Conservation (phyloP, 108 stramenopile genomes). For the Skeletonema potamos region DNA sequence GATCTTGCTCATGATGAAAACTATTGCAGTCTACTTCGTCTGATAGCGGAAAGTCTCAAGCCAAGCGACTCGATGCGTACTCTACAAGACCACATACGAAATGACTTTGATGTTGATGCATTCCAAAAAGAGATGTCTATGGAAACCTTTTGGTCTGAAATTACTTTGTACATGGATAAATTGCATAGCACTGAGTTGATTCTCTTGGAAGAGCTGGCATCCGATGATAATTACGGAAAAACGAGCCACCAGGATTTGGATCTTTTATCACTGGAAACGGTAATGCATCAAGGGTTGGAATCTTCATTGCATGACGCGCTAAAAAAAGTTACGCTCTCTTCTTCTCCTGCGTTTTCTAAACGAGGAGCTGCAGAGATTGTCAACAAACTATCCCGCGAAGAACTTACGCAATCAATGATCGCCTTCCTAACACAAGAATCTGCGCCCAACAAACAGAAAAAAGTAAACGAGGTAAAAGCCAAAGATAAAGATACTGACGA, state of each 20-base stretch:
- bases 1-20: constrained; percentile 16
- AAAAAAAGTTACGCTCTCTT: constrained; percentile 1
- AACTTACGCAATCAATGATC: neutral
- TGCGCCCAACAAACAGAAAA: neutral
- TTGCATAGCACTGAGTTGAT: constrained; percentile 68
- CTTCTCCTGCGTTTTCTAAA: neutral
- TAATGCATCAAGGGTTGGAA: neutral
- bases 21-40: constrained; percentile 19
- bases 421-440: neutral
- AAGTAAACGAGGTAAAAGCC: neutral
- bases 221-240: constrained; percentile 13
- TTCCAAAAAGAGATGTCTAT: constrained; percentile 48
- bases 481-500: neutral
- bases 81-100: constrained; percentile 39
- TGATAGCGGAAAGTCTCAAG: constrained; percentile 39
- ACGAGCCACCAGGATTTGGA: constrained; percentile 12
- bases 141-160: constrained; percentile 57
- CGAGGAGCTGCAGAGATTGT: neutral
- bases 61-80: constrained; percentile 30
- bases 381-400: neutral
- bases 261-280: constrained; percentile 11
- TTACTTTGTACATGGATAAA: constrained; percentile 71
- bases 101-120: constrained; percentile 29
- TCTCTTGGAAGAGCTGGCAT: constrained; percentile 56
- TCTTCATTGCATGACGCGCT: neutral